phyloP scores from a whole-genome alignment of 2,329 filamentous ascomycete genomes.

The Nemania sp. region DNA sequence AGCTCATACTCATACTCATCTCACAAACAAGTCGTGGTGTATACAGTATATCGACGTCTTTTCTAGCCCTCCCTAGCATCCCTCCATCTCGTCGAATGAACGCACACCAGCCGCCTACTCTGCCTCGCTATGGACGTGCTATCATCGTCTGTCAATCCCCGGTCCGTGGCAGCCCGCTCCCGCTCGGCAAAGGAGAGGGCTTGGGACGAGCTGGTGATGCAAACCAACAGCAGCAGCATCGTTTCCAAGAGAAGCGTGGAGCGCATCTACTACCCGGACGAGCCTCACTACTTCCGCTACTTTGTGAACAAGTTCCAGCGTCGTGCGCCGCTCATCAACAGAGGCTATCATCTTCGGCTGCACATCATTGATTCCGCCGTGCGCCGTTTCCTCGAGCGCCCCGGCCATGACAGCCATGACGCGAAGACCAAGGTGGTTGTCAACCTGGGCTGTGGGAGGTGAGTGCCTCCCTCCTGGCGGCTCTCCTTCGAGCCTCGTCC shows the following conservation, averaged over 20 bases:
- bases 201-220: slow-evolving; percentile 58
- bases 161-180: slow-evolving; percentile 22
- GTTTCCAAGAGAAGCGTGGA: slow-evolving; percentile 94
- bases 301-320: slow-evolving; percentile 86
- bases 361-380: slow-evolving; percentile 79
- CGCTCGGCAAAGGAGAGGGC: slow-evolving; percentile 37
- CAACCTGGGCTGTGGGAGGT: slow-evolving; percentile 91
- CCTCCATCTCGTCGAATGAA: too few species aligned
- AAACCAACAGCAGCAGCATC: slow-evolving; percentile 92
- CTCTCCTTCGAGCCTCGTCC: too few species aligned
- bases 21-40: too few species aligned
- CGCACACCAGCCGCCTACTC: too few species aligned
- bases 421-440: slow-evolving; percentile 73
- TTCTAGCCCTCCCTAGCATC: slow-evolving; percentile 62
- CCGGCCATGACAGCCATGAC: too few species aligned
- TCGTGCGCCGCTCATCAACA: slow-evolving; percentile 85
- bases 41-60: slow-evolving; percentile 88
- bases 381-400: slow-evolving; percentile 68
- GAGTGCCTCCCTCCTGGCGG: slow-evolving; percentile 49
- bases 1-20: too few species aligned
- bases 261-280: slow-evolving; percentile 75
- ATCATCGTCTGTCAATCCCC: too few species aligned
- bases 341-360: slow-evolving; percentile 86
- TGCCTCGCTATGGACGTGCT: too few species aligned
- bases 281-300: slow-evolving; percentile 83